Percentiles rank a stretch among this genome's conserved stretches.
These are phyloP conservation scores for Erigeron canadensis DNA, from an alignment of 129 eudicot species.

Conservation along the genomic window DNA sequence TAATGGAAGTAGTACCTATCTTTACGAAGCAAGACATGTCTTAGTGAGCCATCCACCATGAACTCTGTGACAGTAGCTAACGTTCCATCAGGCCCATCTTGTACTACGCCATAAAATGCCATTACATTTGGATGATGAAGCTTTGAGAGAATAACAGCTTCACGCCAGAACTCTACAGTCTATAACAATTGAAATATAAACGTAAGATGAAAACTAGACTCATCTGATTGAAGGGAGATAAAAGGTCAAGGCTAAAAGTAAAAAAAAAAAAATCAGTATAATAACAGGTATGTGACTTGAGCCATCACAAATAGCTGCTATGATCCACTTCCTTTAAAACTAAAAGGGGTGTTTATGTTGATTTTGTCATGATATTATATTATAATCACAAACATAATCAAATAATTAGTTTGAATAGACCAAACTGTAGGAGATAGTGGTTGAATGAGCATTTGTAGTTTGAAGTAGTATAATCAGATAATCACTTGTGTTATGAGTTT, in stretches of 20 bases:
- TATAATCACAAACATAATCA: too few species aligned
- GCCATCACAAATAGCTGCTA: neutral
- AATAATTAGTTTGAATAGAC: too few species aligned
- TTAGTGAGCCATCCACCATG: constrained; percentile 93
- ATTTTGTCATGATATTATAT: too few species aligned
- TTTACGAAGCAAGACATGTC: constrained; percentile 84
- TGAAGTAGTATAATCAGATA: too few species aligned
- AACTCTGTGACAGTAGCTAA: constrained; percentile 90
- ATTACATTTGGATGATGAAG: constrained; percentile 98
- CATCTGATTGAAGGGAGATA: neutral
- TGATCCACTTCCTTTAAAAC: neutral
- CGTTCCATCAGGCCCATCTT: constrained; percentile 97
- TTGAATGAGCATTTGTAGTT: too few species aligned
- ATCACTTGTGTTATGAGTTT: too few species aligned
- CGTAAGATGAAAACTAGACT: constrained; percentile 3
- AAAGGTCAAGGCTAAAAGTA: neutral
- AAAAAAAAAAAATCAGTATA: neutral
- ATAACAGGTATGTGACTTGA: constrained; percentile 9
- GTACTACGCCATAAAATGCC: constrained; percentile 97
- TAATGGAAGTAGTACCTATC: constrained; percentile 55
- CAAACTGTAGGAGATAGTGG: too few species aligned
- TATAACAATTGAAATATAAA: constrained; percentile 26
- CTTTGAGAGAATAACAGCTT: constrained; percentile 85
- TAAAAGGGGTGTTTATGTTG: too few species aligned
- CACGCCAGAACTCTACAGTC: constrained; percentile 89